Evolutionary conservation across 192 early-diverging fungal species (phyloP).

Genomic region (Gigaspora rosea): DNA sequence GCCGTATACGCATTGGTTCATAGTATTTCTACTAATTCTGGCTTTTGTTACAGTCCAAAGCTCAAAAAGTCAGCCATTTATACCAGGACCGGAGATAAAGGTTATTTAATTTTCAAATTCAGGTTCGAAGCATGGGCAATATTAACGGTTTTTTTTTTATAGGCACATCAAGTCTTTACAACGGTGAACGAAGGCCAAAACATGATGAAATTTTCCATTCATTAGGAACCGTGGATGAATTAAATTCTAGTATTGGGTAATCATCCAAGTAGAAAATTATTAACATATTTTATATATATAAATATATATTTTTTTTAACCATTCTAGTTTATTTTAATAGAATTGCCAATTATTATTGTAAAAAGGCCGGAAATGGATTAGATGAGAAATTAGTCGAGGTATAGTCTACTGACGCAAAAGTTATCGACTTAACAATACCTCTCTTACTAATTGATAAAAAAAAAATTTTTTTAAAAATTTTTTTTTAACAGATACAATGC

Average conservation of each 20-base stretch:
- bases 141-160: neutral
- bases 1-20: neutral
- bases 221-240: conserved; percentile 60
- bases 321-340: conserved; percentile 28
- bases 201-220: conserved; percentile 90
- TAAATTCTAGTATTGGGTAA: conserved; percentile 50
- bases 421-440: neutral
- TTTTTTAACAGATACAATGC: conserved; percentile 74
- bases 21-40: neutral
- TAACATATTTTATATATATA: neutral
- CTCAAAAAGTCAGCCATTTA: conserved; percentile 72
- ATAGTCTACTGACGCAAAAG: neutral
- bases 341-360: conserved; percentile 48
- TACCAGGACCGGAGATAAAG: conserved; percentile 92
- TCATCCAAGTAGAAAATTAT: neutral
- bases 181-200: conserved; percentile 87
- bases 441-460: neutral
- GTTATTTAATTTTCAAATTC: conserved; percentile 16
- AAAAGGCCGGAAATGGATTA: conserved; percentile 42
- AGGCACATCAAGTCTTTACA: conserved; percentile 86
- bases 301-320: neutral
- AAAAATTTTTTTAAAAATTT: neutral
- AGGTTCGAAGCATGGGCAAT: too few species aligned
- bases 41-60: neutral
- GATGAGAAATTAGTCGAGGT: conserved; percentile 45